A percentile compares a stretch with the other conserved stretches of the same genome.
Conservation (phyloP, 768 basidiomycete genomes). For the Auricularia sp. region DNA sequence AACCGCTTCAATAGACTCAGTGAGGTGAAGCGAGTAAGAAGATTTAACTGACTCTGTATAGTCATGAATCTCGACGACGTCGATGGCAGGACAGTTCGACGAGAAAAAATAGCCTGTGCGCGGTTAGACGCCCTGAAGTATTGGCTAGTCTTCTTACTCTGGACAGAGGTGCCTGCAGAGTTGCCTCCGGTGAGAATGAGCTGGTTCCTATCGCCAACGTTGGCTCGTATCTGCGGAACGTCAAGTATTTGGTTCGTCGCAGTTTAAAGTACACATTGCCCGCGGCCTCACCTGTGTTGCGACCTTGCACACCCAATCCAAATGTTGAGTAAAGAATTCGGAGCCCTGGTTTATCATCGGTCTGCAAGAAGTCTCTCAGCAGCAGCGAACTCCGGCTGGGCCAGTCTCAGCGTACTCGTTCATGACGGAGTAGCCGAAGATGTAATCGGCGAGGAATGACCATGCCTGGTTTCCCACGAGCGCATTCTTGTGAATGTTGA, state of each 20-base stretch:
- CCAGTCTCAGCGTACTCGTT: background rate
- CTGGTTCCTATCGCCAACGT: background rate
- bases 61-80: too few species aligned
- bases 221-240: background rate
- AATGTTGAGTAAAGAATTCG: background rate
- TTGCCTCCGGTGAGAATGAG: conserved; percentile 1
- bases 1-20: background rate
- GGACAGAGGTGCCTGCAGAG: background rate
- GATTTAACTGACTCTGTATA: too few species aligned
- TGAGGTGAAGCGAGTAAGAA: background rate
- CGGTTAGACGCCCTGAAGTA: background rate
- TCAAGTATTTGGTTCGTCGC: background rate
- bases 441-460: background rate
- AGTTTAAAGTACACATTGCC: background rate
- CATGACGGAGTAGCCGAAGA: background rate
- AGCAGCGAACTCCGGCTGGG: background rate
- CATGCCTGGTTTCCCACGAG: background rate
- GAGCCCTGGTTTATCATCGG: conserved; percentile 1
- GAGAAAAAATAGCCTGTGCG: background rate
- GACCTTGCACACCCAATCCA: background rate
- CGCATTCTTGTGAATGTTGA: background rate
- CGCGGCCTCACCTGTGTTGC: background rate
- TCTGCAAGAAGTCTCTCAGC: background rate
- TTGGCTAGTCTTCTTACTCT: background rate
- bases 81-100: background rate